Evolutionary conservation across 371 early-diverging fungal genomes (phyloP).

Genomic region (Dipsacomyces acuminosporus): DNA sequence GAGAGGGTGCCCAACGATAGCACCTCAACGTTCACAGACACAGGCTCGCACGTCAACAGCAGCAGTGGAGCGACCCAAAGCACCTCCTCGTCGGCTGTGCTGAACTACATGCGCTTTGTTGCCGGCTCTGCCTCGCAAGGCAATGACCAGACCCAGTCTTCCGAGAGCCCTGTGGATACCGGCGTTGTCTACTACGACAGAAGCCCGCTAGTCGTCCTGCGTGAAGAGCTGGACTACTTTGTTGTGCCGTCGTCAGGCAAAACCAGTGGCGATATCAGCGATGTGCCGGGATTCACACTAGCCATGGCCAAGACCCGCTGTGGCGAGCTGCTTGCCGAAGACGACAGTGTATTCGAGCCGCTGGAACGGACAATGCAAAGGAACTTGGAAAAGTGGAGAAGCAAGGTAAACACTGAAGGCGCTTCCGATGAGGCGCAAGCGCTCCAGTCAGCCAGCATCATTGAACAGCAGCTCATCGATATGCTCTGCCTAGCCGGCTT

Average conservation of each 20-base stretch:
- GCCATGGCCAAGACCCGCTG: constrained; percentile 57
- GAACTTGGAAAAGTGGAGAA: constrained; percentile 39
- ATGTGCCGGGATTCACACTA: constrained; percentile 39
- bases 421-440: constrained; percentile 41
- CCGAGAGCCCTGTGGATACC: constrained; percentile 1
- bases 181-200: constrained; percentile 26
- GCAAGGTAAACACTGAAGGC: constrained; percentile 31
- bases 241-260: constrained; percentile 49
- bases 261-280: constrained; percentile 35
- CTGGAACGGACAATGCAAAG: constrained; percentile 64
- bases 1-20: constrained; percentile 19
- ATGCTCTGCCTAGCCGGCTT: constrained; percentile 85
- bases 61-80: constrained; percentile 43
- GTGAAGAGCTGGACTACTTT: constrained; percentile 59
- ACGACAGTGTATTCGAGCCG: constrained; percentile 69
- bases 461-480: constrained; percentile 80
- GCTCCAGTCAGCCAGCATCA: constrained; percentile 60
- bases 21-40: constrained; percentile 33
- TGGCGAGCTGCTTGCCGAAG: constrained; percentile 58
- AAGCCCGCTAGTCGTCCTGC: constrained; percentile 43
- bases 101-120: constrained; percentile 44
- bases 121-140: constrained; percentile 12
- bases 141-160: neutral
- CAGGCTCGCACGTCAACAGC: constrained; percentile 38
- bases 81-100: constrained; percentile 45